Conservation (phyloP, 169 alveolate species). For the Plasmodium cynomolgi region DNA sequence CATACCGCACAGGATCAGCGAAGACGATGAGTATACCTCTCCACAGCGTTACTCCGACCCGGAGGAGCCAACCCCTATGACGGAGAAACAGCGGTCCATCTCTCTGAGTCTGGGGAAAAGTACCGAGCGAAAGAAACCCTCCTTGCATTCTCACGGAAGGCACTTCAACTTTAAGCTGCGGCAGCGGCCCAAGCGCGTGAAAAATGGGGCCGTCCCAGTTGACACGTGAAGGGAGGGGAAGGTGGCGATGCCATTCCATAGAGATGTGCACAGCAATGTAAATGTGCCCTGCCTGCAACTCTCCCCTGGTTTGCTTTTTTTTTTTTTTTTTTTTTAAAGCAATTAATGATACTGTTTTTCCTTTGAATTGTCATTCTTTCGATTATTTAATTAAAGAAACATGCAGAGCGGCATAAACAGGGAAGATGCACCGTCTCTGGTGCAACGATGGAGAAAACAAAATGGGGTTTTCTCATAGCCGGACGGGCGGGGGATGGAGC, state of each 20-base stretch:
- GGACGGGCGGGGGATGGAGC: neutral
- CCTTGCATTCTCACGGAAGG: slow-evolving; percentile 31
- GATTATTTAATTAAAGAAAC: neutral
- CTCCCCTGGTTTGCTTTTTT: neutral
- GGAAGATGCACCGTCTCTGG: neutral
- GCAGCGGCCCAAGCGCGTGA: slow-evolving; percentile 67
- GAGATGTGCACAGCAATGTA: neutral
- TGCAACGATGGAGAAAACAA: neutral
- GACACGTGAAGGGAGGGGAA: neutral
- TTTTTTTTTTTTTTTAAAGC: neutral
- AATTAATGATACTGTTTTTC: neutral
- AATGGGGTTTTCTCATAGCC: neutral
- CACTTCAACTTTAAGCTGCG: slow-evolving; percentile 65
- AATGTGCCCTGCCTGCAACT: neutral
- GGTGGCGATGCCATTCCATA: neutral
- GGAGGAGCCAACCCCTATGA: neutral
- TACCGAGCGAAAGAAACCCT: slow-evolving; percentile 31
- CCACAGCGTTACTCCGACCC: neutral
- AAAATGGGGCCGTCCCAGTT: slow-evolving; percentile 23
- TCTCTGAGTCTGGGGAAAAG: slow-evolving; percentile 48
- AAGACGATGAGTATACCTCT: neutral
- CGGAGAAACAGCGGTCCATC: slow-evolving; percentile 37
- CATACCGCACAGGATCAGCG: neutral
- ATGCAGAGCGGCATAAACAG: neutral
- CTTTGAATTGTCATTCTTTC: neutral